These are phyloP conservation scores for Plasmodium gonderi DNA, from an alignment of 169 alveolate species.

Conservation along the genomic window DNA sequence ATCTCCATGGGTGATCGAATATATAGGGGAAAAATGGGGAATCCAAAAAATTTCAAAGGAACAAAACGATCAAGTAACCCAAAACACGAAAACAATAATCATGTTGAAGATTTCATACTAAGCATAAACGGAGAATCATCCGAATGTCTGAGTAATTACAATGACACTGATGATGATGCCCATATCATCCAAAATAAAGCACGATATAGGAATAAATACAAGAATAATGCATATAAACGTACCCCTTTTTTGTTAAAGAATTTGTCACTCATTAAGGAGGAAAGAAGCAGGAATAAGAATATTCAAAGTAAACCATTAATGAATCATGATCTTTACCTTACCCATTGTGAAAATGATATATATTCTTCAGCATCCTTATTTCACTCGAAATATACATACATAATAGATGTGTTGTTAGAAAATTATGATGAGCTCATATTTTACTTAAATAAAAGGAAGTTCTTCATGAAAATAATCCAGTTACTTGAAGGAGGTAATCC, in stretches of 20 bases:
- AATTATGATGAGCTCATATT: constrained; percentile 36
- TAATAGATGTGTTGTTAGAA: constrained; percentile 28
- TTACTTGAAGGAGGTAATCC: background rate
- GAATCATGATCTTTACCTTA: constrained; percentile 16
- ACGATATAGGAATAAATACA: background rate
- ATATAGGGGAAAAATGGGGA: background rate
- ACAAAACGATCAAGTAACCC: background rate
- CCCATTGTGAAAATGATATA: constrained; percentile 36
- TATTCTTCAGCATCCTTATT: constrained; percentile 21
- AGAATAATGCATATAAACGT: background rate
- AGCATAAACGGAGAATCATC: background rate
- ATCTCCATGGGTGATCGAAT: background rate
- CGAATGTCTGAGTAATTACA: background rate
- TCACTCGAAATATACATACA: constrained; percentile 37
- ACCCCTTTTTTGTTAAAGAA: background rate
- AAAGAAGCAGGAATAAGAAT: constrained; percentile 21
- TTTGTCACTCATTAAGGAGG: constrained; percentile 3
- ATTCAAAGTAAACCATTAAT: background rate
- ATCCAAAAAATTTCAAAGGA: background rate
- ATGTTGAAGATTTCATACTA: background rate
- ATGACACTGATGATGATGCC: background rate
- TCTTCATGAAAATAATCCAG: background rate
- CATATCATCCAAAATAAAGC: background rate
- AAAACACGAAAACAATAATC: background rate
- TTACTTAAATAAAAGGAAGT: constrained; percentile 50